Evolutionary conservation across 2,329 filamentous ascomycete species (phyloP).

Genomic region (Colletotrichum abscissum): DNA sequence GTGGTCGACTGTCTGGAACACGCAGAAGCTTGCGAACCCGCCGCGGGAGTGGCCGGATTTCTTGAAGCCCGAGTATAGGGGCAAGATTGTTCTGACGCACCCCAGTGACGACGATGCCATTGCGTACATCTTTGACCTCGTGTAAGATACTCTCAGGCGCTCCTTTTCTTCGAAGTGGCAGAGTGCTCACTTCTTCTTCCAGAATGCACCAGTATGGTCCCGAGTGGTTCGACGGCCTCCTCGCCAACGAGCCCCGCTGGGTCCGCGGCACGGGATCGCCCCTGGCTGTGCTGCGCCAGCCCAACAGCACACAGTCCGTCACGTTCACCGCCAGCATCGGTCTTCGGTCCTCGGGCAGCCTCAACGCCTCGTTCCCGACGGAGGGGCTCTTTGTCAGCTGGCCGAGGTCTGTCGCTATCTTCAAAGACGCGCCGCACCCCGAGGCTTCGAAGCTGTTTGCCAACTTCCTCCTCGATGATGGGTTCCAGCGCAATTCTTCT

Average conservation of each 20-base stretch:
- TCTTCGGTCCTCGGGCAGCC: conserved; percentile 28
- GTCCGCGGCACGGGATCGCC: conserved; percentile 63
- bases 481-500: conserved; percentile 22
- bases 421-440: conserved; percentile 58
- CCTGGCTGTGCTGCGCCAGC: conserved; percentile 44
- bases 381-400: conserved; percentile 58
- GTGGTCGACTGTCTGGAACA: conserved; percentile 51
- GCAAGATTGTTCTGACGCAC: conserved; percentile 65
- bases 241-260: conserved; percentile 62
- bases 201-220: conserved; percentile 53
- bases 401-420: conserved; percentile 60
- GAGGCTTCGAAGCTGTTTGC: conserved; percentile 63
- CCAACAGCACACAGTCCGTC: conserved; percentile 43
- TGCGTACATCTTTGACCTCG: conserved; percentile 59
- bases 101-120: conserved; percentile 70
- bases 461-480: conserved; percentile 49
- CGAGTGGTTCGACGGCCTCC: conserved; percentile 58
- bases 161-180: too few species aligned
- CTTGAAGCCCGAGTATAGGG: conserved; percentile 61
- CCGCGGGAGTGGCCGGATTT: conserved; percentile 55
- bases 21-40: conserved; percentile 42
- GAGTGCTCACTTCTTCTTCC: background rate
- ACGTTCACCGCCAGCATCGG: conserved; percentile 46
- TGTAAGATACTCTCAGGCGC: conserved; percentile 43
- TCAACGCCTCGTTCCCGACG: conserved; percentile 45